Conservation (phyloP, 2,329 filamentous ascomycete species). For the Aspergillus candidus region DNA sequence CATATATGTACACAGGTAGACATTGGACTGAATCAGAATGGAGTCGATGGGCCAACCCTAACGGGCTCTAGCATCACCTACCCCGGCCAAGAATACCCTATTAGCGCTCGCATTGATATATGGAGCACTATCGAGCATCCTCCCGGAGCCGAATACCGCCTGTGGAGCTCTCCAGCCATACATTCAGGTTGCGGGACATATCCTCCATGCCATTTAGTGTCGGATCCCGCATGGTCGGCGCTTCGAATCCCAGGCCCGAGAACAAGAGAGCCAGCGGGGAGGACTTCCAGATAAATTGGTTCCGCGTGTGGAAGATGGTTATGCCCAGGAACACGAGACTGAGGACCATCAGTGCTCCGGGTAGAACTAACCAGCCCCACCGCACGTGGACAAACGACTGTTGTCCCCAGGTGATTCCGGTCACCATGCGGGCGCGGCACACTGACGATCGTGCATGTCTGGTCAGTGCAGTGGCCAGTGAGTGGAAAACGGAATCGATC, state of each 20-base stretch:
- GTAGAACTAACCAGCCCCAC: constrained; percentile 21
- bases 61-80: too few species aligned
- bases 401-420: constrained; percentile 15
- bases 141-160: constrained; percentile 15
- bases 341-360: constrained; percentile 29
- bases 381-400: constrained; percentile 18
- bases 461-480: constrained; percentile 14
- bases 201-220: constrained; percentile 19
- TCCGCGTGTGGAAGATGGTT: constrained; percentile 28
- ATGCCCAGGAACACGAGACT: constrained; percentile 46
- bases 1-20: too few species aligned
- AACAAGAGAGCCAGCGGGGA: constrained; percentile 20
- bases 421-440: constrained; percentile 7
- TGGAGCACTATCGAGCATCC: neutral
- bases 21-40: too few species aligned
- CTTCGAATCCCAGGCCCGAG: constrained; percentile 16
- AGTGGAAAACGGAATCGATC: constrained; percentile 13
- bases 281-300: constrained; percentile 24
- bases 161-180: constrained; percentile 16
- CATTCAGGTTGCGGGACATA: constrained; percentile 17
- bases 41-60: too few species aligned
- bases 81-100: too few species aligned
- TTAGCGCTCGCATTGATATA: too few species aligned
- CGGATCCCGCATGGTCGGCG: constrained; percentile 8
- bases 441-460: constrained; percentile 17